Conservation (phyloP, 176 grass and related monocot genomes). For the Zea mays region DNA sequence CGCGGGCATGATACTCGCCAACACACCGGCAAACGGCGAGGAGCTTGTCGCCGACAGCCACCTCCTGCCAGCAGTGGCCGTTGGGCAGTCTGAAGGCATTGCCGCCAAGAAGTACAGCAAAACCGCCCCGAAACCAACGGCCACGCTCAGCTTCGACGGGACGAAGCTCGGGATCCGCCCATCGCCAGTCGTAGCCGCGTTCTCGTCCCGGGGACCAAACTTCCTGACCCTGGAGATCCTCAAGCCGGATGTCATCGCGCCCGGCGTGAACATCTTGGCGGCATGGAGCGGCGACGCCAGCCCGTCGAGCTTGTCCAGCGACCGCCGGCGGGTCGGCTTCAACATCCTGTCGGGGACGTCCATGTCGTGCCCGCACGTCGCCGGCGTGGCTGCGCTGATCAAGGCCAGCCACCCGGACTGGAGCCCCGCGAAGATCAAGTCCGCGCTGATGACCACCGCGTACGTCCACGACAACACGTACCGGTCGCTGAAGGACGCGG, state of each 20-base stretch:
- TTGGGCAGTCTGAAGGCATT: conserved; percentile 56
- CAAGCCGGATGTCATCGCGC: conserved; percentile 82
- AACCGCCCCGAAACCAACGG: conserved; percentile 49
- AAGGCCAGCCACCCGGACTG: conserved; percentile 87
- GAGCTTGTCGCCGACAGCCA: conserved; percentile 98
- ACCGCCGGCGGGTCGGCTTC: conserved; percentile 74
- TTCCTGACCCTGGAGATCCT: conserved; percentile 90
- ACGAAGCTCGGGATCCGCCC: conserved; percentile 89
- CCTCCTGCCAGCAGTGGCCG: conserved; percentile 79
- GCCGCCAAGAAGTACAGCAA: conserved; percentile 70
- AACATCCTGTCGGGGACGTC: conserved; percentile 98
- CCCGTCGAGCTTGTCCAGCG: conserved; percentile 74
- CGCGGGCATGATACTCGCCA: conserved; percentile 80
- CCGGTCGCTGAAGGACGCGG: conserved; percentile 58
- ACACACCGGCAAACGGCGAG: conserved; percentile 75
- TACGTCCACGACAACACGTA: conserved; percentile 96
- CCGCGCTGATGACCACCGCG: conserved; percentile 94
- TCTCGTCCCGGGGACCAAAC: conserved; percentile 88
- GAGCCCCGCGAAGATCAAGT: conserved; percentile 92
- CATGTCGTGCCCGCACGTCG: conserved; percentile 99
- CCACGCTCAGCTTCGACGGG: conserved; percentile 71
- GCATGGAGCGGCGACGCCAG: conserved; percentile 88
- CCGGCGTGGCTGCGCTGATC: conserved; percentile 84
- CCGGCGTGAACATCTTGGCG: conserved; percentile 90
- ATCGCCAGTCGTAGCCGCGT: conserved; percentile 86